These are phyloP conservation scores for Bocquillonia castaneifolia DNA, from an alignment of 441 rosid species.

Conservation along the genomic window DNA sequence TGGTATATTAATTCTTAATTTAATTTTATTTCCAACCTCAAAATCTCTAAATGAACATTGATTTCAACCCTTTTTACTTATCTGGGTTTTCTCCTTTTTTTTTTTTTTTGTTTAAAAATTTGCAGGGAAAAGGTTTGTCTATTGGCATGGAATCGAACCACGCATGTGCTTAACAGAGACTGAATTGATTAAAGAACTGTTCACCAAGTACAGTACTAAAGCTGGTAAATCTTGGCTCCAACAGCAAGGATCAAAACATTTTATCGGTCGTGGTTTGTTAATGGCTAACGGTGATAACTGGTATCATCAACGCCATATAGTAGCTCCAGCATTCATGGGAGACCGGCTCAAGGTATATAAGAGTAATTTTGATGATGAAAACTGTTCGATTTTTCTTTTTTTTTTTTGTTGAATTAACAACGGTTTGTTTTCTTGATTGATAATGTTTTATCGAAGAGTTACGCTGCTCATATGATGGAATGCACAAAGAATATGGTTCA, in stretches of 20 bases:
- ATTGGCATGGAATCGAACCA: conserved; percentile 86
- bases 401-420: neutral
- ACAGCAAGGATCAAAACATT: conserved; percentile 80
- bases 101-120: neutral
- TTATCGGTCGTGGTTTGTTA: conserved; percentile 70
- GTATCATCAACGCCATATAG: conserved; percentile 82
- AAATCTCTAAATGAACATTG: no score
- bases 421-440: neutral
- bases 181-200: conserved; percentile 65
- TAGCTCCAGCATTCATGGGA: conserved; percentile 77
- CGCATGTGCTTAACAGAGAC: conserved; percentile 75
- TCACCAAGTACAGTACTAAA: conserved; percentile 56
- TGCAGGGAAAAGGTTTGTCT: conserved; percentile 78
- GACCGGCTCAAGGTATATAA: conserved; percentile 61
- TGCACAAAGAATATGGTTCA: conserved; percentile 59
- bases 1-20: conserved; percentile 43
- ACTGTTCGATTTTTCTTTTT: neutral
- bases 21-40: no score
- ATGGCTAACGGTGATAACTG: conserved; percentile 88
- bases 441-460: no score
- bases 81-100: neutral
- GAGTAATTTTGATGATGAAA: neutral
- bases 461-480: conserved; percentile 72
- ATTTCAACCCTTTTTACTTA: neutral
- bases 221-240: conserved; percentile 92